Percentiles rank a stretch among this genome's conserved stretches.
Conservation (phyloP, 495 filamentous ascomycete genomes). For the Rostrohypoxylon terebratum region DNA sequence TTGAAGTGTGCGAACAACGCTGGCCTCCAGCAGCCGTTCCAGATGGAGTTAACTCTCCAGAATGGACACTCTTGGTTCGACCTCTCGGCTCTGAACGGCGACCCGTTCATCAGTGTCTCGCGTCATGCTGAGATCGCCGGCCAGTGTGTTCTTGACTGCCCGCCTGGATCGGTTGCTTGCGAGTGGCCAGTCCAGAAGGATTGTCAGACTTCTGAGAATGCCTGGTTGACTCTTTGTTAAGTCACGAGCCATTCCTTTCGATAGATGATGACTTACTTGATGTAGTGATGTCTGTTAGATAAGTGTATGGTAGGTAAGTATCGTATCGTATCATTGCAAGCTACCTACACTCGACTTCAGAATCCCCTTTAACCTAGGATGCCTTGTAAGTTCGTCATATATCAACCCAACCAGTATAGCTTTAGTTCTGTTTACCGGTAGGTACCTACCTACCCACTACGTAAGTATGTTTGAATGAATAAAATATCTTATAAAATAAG, state of each 20-base stretch:
- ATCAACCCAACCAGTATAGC: no score
- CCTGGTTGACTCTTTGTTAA: constrained; percentile 25
- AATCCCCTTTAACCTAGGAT: no score
- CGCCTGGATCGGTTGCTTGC: constrained; percentile 2
- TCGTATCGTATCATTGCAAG: no score
- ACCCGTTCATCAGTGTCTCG: constrained; percentile 27
- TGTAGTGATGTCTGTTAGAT: not conserved
- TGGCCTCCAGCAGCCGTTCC: constrained; percentile 19
- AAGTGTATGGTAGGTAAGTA: no score
- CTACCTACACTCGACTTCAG: no score
- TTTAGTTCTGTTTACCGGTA: no score
- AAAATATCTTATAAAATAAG: no score
- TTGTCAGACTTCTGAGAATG: constrained; percentile 11
- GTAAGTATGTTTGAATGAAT: no score
- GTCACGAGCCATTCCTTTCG: not conserved
- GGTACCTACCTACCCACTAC: no score
- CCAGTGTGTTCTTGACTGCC: constrained; percentile 34
- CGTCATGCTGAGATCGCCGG: constrained; percentile 39
- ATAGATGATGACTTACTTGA: not conserved
- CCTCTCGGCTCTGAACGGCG: constrained; percentile 33
- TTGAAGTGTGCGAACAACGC: constrained; percentile 28
- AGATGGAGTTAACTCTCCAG: constrained; percentile 36
- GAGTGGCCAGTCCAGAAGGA: constrained; percentile 34
- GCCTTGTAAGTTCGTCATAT: no score
- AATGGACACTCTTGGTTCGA: constrained; percentile 33